phyloP scores from a whole-genome alignment of 1,139 yeast genomes.

The Sugiyamaella novakii region DNA sequence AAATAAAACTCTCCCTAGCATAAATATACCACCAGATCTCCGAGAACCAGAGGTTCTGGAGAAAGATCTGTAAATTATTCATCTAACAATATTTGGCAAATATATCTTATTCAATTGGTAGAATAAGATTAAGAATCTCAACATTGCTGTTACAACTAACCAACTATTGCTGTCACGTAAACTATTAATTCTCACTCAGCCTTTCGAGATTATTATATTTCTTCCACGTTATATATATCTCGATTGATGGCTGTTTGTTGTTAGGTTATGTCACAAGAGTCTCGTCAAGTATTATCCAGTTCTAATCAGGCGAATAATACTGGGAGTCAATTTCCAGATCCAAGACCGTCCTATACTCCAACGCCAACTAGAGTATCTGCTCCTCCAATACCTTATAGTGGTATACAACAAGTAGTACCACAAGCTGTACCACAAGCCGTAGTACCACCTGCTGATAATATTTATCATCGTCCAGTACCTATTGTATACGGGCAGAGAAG shows the following conservation, averaged over 20 bases:
- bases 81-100: too few relatives aligned
- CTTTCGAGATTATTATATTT: conserved; percentile 8
- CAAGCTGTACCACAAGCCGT: conserved; percentile 10
- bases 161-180: neutral
- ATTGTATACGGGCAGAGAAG: conserved; percentile 6
- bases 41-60: too few relatives aligned
- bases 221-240: conserved; percentile 4
- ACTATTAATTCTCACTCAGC: neutral
- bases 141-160: neutral
- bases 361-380: neutral
- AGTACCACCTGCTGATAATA: conserved; percentile 16
- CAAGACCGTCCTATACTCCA: neutral
- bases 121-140: too few relatives aligned
- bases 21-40: conserved; percentile 16
- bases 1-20: neutral
- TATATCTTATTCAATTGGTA: too few relatives aligned
- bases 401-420: conserved; percentile 4
- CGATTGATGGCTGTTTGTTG: conserved; percentile 9
- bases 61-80: too few relatives aligned
- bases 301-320: conserved; percentile 12
- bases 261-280: conserved; percentile 24
- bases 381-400: neutral
- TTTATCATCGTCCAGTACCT: conserved; percentile 13
- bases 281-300: conserved; percentile 18
- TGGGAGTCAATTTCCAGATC: neutral